Evolutionary conservation across 2,329 filamentous ascomycete species (phyloP), one percentile per base, ranked within the genome.

Genomic region (Fusarium sp.): DNA sequence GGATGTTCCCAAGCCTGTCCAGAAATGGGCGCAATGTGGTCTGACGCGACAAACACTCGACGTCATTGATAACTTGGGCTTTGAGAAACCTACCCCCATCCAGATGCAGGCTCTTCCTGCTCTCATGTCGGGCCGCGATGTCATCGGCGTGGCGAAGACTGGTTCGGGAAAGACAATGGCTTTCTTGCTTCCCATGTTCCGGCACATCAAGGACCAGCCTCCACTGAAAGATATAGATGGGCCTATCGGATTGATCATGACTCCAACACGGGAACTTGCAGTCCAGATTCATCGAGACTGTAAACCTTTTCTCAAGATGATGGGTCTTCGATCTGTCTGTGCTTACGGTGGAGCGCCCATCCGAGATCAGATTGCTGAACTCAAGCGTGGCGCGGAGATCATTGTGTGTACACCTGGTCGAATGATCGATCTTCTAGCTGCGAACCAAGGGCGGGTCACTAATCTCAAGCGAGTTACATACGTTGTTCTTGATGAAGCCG

Each of bases 151-250:
- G 60, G 96, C 96, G 24, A 98, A 98, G 85, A 99, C 96, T 32
- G 96, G 96, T 10, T 98, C 96, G 32, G 96, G 96, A 81, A 99
- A 99, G 85, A 99, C 96, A 0, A 91, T 98, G 78, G 96, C 96
- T 11, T 99, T 98, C 81, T 85, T 98, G 36, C 89, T 99, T 50
- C 96, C 96, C 42, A 98, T 98, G 94, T 98, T 99, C 81, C 91
- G 96, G 63, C 96, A 99, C 81, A 98, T 98, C 84, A 96, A 96
- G 82, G 96, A 98, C 79, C 96, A 99, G 81, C 88, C 91, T 56
- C 91, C 93, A 0, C 85, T 98, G 24, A 93, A 93, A 77, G 91
- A 93, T 48, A 91, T 92, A 71, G 96, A 99, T 80, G 96, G 96
- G 0, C 94, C 96, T 0, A 90, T 99, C 59, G 92, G 92, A 17